Base-by-base conservation (phyloP, 306 rosid genomes). In the Corylus heterophylla region DNA sequence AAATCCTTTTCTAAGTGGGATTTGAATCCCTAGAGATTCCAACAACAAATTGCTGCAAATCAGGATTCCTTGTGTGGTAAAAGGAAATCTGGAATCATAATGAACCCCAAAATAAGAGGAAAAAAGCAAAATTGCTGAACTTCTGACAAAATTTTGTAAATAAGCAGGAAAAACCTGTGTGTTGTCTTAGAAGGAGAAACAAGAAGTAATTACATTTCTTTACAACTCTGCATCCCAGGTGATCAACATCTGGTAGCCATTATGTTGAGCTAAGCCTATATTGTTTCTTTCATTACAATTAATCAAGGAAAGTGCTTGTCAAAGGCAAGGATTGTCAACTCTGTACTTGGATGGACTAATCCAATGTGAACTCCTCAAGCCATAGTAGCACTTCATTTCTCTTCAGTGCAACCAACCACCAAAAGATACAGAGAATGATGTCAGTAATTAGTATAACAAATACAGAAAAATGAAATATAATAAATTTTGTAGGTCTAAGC, bases 371-470 rank as follows among this genome's bases (percentile, higher is more conserved):
- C 73, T 89, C 94, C 74, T 95, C 91, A 5, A 95, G 87, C 98
- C 98, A 90, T 81, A 91, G 85, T 35, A 91, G 88, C 78, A 92
- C 94, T 85, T 95, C 98, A 84, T 95, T 95, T 85, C 97, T 91
- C 98, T 95, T 69, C 74, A 67, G 84, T 73, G 78, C 75, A 82
- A 83, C n/a, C 64, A 76, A 45, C 59, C 81, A 78, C 52, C 78
- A 85, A 12, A 20, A 87, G 73, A 59, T 2, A 63, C 66, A 80
- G 48, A 55, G 12, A 47, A 77, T 8, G 31, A 69, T 22, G 66
- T 85, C 67, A 83, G 71, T 48, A 50, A 9, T 55, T 79, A 83
- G 69, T 70, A 49, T 37, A 47, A 51, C 25, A 80, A 44, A 44
- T 25, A 52, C 4, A 45, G 31, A 18, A 73, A 16, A 73, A 39